Evolutionary conservation across 164 flowering plant species (phyloP).

Genomic region (grape (Vitis vinifera)): ASM3070453v1 NC_081809.1:4920001-4920500

Average conservation of each 20-base stretch:
- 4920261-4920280: constrained; percentile 62
- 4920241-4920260: constrained; percentile 86
- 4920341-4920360: not conserved
- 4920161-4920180: constrained; percentile 31
- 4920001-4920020: constrained; percentile 90
- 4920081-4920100: constrained; percentile 59
- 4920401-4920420: not conserved
- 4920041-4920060: constrained; percentile 91
- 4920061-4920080: constrained; percentile 58
- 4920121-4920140: constrained; percentile 44
- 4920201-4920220: constrained; percentile 80
- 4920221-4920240: constrained; percentile 96
- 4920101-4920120: constrained; percentile 46
- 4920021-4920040: constrained; percentile 92
- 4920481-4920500: not conserved
- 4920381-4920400: not conserved
- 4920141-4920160: constrained; percentile 49
- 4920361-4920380: too few species aligned
- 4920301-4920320: not conserved
- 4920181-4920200: constrained; percentile 45
- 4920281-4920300: not conserved
- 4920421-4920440: too few species aligned
- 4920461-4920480: not conserved
- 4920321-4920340: not conserved
- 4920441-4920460: not conserved